Conservation (phyloP, 129 eudicot genomes). For the Rutidosis leptorrhynchoides region DNA sequence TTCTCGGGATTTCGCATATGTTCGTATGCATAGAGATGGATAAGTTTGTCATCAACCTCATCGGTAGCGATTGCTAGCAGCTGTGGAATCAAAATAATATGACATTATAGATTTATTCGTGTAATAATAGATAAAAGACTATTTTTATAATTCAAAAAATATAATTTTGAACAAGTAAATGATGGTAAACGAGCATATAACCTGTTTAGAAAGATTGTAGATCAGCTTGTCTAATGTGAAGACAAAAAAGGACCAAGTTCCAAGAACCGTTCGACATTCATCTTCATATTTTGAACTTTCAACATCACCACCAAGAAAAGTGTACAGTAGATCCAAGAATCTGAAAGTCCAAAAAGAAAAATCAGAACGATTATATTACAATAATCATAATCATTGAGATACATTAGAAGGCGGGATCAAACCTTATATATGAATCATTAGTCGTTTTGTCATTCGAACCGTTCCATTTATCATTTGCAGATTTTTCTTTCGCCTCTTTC, state of each 20-base stretch:
- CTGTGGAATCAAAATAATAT: conserved; percentile 34
- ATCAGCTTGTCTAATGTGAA: conserved; percentile 94
- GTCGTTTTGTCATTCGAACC: conserved; percentile 49
- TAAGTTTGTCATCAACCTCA: conserved; percentile 77
- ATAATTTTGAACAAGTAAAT: background rate
- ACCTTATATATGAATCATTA: conserved; percentile 74
- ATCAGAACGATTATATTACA: conserved; percentile 16
- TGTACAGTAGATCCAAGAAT: conserved; percentile 67
- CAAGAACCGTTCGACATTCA: conserved; percentile 86
- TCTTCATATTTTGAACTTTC: conserved; percentile 91
- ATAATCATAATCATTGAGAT: conserved; percentile 8
- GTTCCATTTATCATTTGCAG: conserved; percentile 80
- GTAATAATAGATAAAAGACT: background rate
- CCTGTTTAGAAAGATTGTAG: conserved; percentile 88
- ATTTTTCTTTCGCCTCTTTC: conserved; percentile 63
- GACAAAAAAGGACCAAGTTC: conserved; percentile 77
- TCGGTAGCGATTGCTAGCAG: conserved; percentile 69
- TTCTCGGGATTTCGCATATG: conserved; percentile 52
- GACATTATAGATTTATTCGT: background rate
- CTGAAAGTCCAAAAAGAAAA: conserved; percentile 39
- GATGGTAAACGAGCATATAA: conserved; percentile 20
- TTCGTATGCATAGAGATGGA: conserved; percentile 78
- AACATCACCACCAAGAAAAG: conserved; percentile 65
- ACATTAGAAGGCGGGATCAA: conserved; percentile 14
- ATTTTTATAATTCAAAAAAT: background rate